Base-by-base conservation (phyloP, 768 basidiomycete genomes). In the Cyathus striatus region DNA sequence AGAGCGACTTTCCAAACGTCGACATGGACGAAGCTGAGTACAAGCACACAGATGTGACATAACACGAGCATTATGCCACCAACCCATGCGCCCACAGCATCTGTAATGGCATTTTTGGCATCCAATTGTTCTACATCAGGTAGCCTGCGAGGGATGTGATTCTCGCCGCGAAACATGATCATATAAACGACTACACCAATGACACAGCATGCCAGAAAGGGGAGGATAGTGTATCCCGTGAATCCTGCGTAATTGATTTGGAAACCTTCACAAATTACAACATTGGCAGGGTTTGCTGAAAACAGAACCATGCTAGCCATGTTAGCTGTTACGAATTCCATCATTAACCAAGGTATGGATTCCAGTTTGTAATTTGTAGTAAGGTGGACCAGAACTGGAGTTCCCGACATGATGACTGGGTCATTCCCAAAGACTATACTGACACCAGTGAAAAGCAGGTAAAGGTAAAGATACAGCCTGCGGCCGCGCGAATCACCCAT, bases 261-360 rank as follows among this genome's bases (percentile, higher is more conserved):
- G 58, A 96, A 92, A 0, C 90, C 90, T 41, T 90, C 90, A 38
- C 90, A 87, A 18, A 96, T 80, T 37, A 98, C 86, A 17, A 96
- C 83, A 54, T 97, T 98, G 1, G 95, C 97, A 2, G 90, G 91
- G 56, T 97, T 98, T 0, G 86, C 87, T 2, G 91, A 83, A 38
- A 96, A 90, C 1, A 82, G 57, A 18, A 78, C 76, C 75, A 83
- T 80, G 49, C 77, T 81, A 6, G 81, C 86, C 6, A 87, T 86
- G 59, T 90, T 91, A 3, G 86, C 88, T 0, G 82, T 83, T 0
- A 83, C 79, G 51, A 88, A 88, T 47, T 87, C 83, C 9, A 83
- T 72, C 46, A 86, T 84, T 33, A 88, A 65, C 86, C 85, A 87
- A 1, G 85, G 69, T 3, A 67, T 65, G 0, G 81, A 77, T 22